Evolutionary conservation across 1,284 basidiomycete genomes (phyloP), one percentile per base, ranked within the genome.

Genomic region (Malassezia nana): DNA sequence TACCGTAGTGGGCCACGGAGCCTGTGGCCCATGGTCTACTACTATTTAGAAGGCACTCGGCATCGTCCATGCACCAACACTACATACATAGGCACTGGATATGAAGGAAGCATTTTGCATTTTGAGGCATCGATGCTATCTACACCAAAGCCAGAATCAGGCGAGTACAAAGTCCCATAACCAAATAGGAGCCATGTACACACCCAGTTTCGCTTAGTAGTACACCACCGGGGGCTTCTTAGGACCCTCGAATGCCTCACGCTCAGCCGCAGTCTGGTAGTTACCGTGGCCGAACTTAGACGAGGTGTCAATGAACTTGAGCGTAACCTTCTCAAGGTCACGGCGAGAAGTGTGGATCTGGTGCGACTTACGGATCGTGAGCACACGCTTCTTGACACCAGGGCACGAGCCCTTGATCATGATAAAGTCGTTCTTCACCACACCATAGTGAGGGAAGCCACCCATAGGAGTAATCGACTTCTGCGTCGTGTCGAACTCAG

Each of bases 301-400:
- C 42, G 87, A 87, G 46, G 91, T 95, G 76, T 92, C 89, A 82
- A 96, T 94, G 81, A 92, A 92, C 79, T 96, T 98, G 82, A 98
- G 87, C 64, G 86, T 82, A 66, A 95, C 87, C 80, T 96, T 89
- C 83, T 99, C 89, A 72, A 94, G 82, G 76, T 67, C 71, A 51
- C 62, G 57, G 46, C 71, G 69, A 50, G 64, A 66, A 46, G 68
- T 67, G 68, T 71, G 71, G 31, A 67, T 64, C 62, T 65, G 65
- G 66, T 72, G 68, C 57, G 66, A 69, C 65, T 72, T 70, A 44
- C 71, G 69, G 35, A 74, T 64, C 55, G 90, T 94, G 72, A 94
- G 82, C 60, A 98, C 86, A 81, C 94, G 88, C 83, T 98, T 96
- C 82, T 89, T 90, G 76, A 88, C 89, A 74, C 92, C 92, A 61